A percentile compares a stretch with the other conserved stretches of the same genome.
Conservation (phyloP, 2,329 filamentous ascomycete genomes). For the Colletotrichum nymphaeae region DNA sequence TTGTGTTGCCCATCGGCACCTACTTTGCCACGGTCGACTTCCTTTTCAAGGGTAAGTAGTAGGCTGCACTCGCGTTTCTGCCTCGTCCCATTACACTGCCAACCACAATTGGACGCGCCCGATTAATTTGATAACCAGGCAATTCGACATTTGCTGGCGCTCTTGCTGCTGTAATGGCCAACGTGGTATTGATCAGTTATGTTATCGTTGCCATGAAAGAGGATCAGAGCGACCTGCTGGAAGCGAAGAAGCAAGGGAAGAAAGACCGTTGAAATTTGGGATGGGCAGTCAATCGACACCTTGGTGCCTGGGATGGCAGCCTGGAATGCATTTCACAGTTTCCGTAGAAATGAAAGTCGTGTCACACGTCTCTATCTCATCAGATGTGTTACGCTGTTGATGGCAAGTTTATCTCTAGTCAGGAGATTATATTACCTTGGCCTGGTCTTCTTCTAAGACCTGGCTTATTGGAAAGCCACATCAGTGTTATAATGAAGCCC, state of each 20-base stretch:
- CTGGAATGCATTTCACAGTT: not conserved
- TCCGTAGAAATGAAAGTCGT: not conserved
- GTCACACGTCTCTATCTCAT: not conserved
- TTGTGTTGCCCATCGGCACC: conserved; percentile 84
- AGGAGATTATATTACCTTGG: not conserved
- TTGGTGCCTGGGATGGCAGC: not conserved
- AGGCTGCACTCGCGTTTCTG: conserved; percentile 37
- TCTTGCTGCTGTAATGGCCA: conserved; percentile 88
- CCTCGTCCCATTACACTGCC: no score
- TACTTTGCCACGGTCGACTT: conserved; percentile 86
- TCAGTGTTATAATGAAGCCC: not conserved
- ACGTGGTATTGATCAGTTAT: conserved; percentile 91
- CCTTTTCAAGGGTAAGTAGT: conserved; percentile 77
- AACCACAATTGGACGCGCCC: no score
- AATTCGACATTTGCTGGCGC: conserved; percentile 90
- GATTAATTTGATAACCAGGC: conserved; percentile 60
- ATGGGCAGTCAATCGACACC: not conserved
- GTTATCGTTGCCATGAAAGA: conserved; percentile 92
- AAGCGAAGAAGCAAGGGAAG: conserved; percentile 58
- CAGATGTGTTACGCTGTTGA: no score
- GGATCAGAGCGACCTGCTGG: conserved; percentile 67
- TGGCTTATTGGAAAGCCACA: not conserved
- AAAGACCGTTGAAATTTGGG: conserved; percentile 55
- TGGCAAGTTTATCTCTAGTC: not conserved
- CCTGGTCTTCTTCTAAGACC: not conserved